Evolutionary conservation across 2,329 filamentous ascomycete genomes (phyloP).

Genomic region (Aaosphaeria arxii): DNA sequence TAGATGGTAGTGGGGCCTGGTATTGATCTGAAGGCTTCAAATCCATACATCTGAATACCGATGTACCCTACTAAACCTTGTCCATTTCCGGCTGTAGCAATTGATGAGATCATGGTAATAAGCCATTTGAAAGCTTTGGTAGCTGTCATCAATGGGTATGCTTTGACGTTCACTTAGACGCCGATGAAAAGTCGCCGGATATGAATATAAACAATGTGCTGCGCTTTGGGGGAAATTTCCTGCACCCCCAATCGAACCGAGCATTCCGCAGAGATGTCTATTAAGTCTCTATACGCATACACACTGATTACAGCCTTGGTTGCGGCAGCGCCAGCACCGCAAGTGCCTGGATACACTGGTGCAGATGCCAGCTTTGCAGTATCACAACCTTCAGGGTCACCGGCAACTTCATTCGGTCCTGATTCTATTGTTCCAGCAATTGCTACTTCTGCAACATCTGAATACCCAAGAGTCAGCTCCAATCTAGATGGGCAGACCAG

Average conservation of each 20-base stretch:
- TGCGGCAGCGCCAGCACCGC: conserved; percentile 36
- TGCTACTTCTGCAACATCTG: conserved; percentile 28
- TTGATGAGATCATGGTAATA: conserved; percentile 36
- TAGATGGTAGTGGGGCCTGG: too few species aligned
- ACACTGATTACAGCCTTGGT: conserved; percentile 34
- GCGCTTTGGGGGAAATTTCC: not conserved
- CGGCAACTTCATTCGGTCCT: conserved; percentile 43
- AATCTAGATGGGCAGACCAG: conserved; percentile 58
- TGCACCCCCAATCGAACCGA: conserved; percentile 2
- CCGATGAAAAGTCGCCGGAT: too few species aligned
- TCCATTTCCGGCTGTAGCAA: conserved; percentile 19
- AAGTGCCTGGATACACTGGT: conserved; percentile 45
- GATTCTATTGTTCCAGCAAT: conserved; percentile 41
- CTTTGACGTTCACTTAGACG: too few species aligned
- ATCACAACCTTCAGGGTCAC: conserved; percentile 25
- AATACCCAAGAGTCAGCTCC: conserved; percentile 46
- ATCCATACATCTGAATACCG: too few species aligned
- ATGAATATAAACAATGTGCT: too few species aligned
- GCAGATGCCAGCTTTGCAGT: conserved; percentile 44
- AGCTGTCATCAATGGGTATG: conserved; percentile 21
- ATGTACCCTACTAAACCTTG: too few species aligned
- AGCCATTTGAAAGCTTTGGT: conserved; percentile 5
- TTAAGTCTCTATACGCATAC: conserved; percentile 30
- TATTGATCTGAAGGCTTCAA: too few species aligned
- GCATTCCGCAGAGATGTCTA: conserved; percentile 33